These are phyloP conservation scores for Pulveroboletus sp. DNA, from an alignment of 768 basidiomycete species.

Conservation along the genomic window DNA sequence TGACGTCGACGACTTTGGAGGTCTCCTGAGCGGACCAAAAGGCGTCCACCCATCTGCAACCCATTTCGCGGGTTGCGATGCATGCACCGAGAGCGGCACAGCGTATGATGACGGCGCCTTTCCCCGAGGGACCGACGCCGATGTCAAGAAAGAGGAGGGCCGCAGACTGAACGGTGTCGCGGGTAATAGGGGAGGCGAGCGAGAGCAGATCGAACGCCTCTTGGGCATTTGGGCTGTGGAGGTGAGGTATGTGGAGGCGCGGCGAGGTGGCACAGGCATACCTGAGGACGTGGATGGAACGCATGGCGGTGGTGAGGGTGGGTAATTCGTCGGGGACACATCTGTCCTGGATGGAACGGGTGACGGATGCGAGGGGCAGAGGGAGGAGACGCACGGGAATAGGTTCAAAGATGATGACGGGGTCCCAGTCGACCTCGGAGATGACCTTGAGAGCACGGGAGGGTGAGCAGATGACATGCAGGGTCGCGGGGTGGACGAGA, in stretches of 20 bases:
- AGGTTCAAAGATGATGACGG: slow-evolving; percentile 78
- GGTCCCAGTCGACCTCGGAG: slow-evolving; percentile 67
- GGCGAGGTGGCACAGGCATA: slow-evolving; percentile 23
- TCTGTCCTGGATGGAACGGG: slow-evolving; percentile 48
- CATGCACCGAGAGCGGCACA: slow-evolving; percentile 74
- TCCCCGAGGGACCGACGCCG: slow-evolving; percentile 48
- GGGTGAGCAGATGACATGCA: slow-evolving; percentile 90
- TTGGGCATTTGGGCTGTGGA: slow-evolving; percentile 76
- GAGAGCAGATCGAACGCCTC: slow-evolving; percentile 74
- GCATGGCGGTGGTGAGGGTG: slow-evolving; percentile 58
- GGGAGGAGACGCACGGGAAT: slow-evolving; percentile 60
- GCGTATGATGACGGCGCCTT: slow-evolving; percentile 70
- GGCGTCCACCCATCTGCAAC: slow-evolving; percentile 65
- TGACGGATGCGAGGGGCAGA: slow-evolving; percentile 1
- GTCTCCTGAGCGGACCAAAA: slow-evolving; percentile 57
- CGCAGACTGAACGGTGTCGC: slow-evolving; percentile 61
- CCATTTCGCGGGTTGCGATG: slow-evolving; percentile 43
- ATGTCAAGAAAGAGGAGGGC: slow-evolving; percentile 59
- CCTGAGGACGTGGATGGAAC: slow-evolving; percentile 68
- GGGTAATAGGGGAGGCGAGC: slow-evolving; percentile 41
- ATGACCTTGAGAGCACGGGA: slow-evolving; percentile 64
- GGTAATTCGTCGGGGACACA: slow-evolving; percentile 79
- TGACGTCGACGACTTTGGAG: slow-evolving; percentile 72
- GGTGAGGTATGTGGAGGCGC: slow-evolving; percentile 1
- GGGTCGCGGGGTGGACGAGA: slow-evolving; percentile 46